Percentiles rank a stretch among this genome's conserved stretches.
These are phyloP conservation scores for Sporothrix euskadiensis DNA, from an alignment of 2,329 filamentous ascomycete species.

Conservation along the genomic window DNA sequence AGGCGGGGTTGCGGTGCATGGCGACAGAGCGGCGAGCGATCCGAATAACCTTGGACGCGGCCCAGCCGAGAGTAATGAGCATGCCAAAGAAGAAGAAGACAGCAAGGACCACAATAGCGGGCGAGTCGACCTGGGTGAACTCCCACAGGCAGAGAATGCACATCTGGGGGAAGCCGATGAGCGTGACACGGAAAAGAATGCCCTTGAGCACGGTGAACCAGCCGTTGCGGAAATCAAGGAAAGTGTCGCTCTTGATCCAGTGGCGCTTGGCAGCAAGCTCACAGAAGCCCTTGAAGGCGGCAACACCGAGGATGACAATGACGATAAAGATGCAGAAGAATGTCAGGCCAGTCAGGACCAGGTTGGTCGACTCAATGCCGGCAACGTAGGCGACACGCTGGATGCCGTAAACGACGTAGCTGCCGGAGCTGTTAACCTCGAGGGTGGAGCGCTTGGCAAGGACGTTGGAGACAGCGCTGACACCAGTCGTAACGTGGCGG, in stretches of 20 bases:
- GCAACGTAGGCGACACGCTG: slow-evolving; percentile 80
- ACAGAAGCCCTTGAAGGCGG: slow-evolving; percentile 72
- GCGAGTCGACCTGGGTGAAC: slow-evolving; percentile 73
- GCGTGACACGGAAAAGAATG: slow-evolving; percentile 77
- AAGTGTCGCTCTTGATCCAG: slow-evolving; percentile 74
- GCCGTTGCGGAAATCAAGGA: slow-evolving; percentile 78
- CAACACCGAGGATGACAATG: slow-evolving; percentile 67
- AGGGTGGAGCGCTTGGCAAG: slow-evolving; percentile 58
- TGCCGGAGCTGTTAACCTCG: slow-evolving; percentile 45
- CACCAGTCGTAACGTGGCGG: slow-evolving; percentile 32
- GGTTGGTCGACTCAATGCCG: slow-evolving; percentile 76
- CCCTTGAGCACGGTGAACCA: slow-evolving; percentile 85
- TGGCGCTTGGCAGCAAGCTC: slow-evolving; percentile 69
- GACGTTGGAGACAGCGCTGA: slow-evolving; percentile 30
- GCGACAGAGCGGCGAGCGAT: slow-evolving; percentile 77
- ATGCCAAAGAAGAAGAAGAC: slow-evolving; percentile 79
- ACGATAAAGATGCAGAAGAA: slow-evolving; percentile 80
- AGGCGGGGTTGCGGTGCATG: slow-evolving; percentile 89
- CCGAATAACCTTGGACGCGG: slow-evolving; percentile 76
- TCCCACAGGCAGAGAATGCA: slow-evolving; percentile 83
- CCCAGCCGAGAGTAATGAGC: slow-evolving; percentile 71
- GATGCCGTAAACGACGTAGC: slow-evolving; percentile 67
- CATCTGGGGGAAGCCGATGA: slow-evolving; percentile 86
- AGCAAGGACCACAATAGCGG: slow-evolving; percentile 75
- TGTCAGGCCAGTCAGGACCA: slow-evolving; percentile 79